Base-by-base conservation (phyloP, 164 flowering plant genomes). In the Berberis vulgaris region DNA sequence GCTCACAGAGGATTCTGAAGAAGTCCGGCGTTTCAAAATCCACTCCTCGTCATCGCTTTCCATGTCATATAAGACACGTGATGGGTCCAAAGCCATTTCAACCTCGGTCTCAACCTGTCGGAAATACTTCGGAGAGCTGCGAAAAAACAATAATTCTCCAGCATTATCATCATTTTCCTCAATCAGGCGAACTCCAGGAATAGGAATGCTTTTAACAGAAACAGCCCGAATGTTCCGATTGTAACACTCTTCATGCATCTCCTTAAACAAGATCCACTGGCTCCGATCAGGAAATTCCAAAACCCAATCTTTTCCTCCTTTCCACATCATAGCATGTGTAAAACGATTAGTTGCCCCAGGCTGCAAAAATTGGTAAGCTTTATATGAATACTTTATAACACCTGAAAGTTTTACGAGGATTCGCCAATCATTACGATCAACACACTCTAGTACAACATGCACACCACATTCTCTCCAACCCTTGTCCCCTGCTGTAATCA, bases 321-420 rank as follows among this genome's bases (percentile, higher is more conserved):
- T 86, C 99, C 99, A 95, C 92, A 91, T 87, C 90, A 89, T 87
- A 44, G 90, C 94, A 89, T 91, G 96, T 10, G 96, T 87, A 64
- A 68, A 86, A 43, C 99, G 93, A 61, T 95, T 95, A 57, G 94
- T 83, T 49, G 91, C 72, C 55, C 96, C 97, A 58, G 96, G 86
- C 81, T 87, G 99, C 73, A 95, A 61, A 77, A 88, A 78, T 60
- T 91, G 91, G 72, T 82, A 85, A 9, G 97, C 92, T 77, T 89
- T 95, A 71, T 85, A 79, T 5, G 94, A 77, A 79, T 84, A 88
- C 69, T 69, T 89, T 13, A 84, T 83, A 9, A 52, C 47, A 62
- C 94, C 99, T 3, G 82, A 76, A 47, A 83, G 7, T 65, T 89
- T 95, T 38, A 95, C 89, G 41, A 79, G 73, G 49, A 95, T 82